Base-by-base conservation (phyloP, 495 filamentous ascomycete genomes). In the Terfezia boudieri region DNA sequence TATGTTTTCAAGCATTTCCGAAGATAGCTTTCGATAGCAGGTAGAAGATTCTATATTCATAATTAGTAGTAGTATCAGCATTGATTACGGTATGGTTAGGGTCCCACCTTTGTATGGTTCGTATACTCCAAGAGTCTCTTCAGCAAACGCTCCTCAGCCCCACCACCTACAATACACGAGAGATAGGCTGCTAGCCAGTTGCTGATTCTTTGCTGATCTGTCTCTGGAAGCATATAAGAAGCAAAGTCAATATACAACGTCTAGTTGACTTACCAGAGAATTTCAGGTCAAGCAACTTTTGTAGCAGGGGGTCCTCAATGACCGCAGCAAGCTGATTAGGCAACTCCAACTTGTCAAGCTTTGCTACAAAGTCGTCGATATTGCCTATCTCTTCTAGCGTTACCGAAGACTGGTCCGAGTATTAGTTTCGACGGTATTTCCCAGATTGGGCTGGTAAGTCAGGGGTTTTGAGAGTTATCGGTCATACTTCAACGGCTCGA, bases 241-340 rank as follows among this genome's bases (percentile, higher is more conserved):
- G 41, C 14, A 1, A 46, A 14, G 17, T 46, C 17, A 46, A 14
- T 5, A 46, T 46, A 46, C 26, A 32, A 32, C 26, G 26, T 32
- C 67, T 7, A 32, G 26, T 41, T 51, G 16, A 49, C 41, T 37
- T 38, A 62, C 76, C 74, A 1, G 79, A 74, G 35, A 81, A 77
- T 26, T 73, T 76, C 20, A 92, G 66, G 16, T 73, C 69, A 20
- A 90, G 59, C 50, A 84, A 76, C 59, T 86, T 88, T 60, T 87
- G 86, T 14, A 88, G 74, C 50, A 93, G 71, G 7, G 76, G 77
- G 65, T 93, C 83, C 4, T 74, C 76, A 16, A 94, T 67, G 9
- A 77, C 76, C 8, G 87, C 84, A 23, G 84, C 78, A 2, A 90
- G 71, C 64, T 92, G 86, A 54, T 80, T 85, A 6, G 85, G 86